Conservation (phyloP, 2,329 filamentous ascomycete species). For the Dichotomopilus funicola region DNA sequence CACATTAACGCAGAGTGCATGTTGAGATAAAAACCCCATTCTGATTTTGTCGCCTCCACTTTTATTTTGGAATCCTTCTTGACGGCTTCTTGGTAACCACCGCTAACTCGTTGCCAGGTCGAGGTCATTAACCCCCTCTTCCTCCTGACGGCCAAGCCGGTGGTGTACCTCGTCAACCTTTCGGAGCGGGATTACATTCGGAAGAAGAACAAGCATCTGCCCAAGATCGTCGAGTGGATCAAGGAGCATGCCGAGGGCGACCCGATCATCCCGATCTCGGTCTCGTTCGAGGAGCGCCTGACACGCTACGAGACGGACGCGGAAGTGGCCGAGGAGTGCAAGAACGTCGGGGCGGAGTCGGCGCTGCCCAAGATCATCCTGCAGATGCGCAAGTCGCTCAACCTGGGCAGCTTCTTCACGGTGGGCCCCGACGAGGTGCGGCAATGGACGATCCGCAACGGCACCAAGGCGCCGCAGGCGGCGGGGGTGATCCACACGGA, state of each 20-base stretch:
- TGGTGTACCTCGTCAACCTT: conserved; percentile 94
- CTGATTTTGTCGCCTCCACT: conserved; percentile 46
- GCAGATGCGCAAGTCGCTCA: conserved; percentile 87
- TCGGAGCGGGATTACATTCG: conserved; percentile 95
- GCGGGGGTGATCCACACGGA: conserved; percentile 97
- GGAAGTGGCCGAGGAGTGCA: conserved; percentile 77
- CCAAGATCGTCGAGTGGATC: conserved; percentile 91
- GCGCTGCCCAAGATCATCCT: conserved; percentile 85
- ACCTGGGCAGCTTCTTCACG: conserved; percentile 95
- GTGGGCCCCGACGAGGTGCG: conserved; percentile 91
- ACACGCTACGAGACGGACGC: conserved; percentile 72
- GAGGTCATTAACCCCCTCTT: conserved; percentile 96
- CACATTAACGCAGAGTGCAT: conserved; percentile 64
- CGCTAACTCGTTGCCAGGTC: conserved; percentile 54
- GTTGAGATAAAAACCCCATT: conserved; percentile 75
- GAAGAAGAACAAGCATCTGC: conserved; percentile 99
- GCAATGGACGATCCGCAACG: conserved; percentile 95
- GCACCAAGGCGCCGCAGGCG: conserved; percentile 94
- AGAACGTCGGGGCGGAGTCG: conserved; percentile 79
- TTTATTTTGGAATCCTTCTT: conserved; percentile 16
- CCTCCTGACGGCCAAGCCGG: conserved; percentile 91
- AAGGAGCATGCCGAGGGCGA: conserved; percentile 84
- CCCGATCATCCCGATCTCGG: conserved; percentile 87
- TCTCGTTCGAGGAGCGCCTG: conserved; percentile 87
- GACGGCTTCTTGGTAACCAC: conserved; percentile 9